Evolutionary conservation across 805 yeast species (phyloP), one percentile per base, ranked within the genome.

Genomic region (Myxozyma neotropica): DNA sequence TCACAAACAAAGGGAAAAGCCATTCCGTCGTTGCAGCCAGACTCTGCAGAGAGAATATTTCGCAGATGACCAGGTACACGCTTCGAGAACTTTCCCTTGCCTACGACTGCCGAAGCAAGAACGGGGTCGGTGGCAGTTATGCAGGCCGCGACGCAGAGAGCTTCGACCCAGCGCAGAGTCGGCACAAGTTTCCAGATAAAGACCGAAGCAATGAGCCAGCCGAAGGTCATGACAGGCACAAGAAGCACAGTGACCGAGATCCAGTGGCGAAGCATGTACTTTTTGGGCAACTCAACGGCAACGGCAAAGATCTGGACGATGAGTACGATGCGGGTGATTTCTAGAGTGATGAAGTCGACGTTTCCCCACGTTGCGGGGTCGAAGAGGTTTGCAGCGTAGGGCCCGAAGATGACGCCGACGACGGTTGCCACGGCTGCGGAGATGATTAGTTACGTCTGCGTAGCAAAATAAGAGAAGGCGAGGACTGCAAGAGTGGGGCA

Each of bases 121-220:
- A 91, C 94, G 5, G 97, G 97, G 74, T 91, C 97, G 0, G 97
- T 92, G 1, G 97, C 97, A 0, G 97, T 92, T 47, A 91, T 85
- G 72, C 96, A 90, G 1, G 96, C 96, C 33, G 92, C 82, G 1
- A 91, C 83, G 49, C 86, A 78, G 36, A 91, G 78, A 1, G 89
- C 85, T 51, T 85, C 88, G 21, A 88, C 73, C 76, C 91, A 89
- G 56, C 81, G 76, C 58, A 91, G 77, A 7, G 85, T 82, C 0
- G 94, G 93, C 36, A 92, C 84, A 31, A 92, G 75, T 24, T 81
- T 79, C 88, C 91, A 92, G 42, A 89, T 80, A 68, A 89, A 89
- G 1, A 86, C 78, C 0, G 96, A 93, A 27, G 89, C 86, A 1
- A 89, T 76, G 43, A 91, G 74, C 97, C 97, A 91, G 23, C 97